Evolutionary conservation across 148 eudicot species (phyloP), one percentile per base, ranked within the genome.

Genomic region (Fagopyrum homotropicum): DNA sequence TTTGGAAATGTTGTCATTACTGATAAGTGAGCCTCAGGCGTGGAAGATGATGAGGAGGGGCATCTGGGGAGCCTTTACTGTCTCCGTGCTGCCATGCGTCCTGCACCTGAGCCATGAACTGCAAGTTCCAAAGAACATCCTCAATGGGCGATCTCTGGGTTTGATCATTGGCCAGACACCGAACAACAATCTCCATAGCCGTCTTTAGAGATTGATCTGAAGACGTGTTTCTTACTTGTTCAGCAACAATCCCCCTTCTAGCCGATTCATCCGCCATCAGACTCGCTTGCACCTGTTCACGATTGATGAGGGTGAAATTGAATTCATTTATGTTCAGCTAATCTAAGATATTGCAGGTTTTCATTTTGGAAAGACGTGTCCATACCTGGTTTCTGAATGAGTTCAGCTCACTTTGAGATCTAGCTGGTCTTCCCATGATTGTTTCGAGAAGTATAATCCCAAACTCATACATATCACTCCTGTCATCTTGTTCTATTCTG

Each of bases 21-120:
- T 57, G 75, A 54, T 70, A 60, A 60, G 75, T 59, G 73, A 69
- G 69, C 79, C 74, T 68, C 10, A 72, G 47, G 49, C 73, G 83
- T 10, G 80, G 81, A 75, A 81, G 78, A 56, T 75, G 87, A 45
- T 82, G 75, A 73, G 85, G 84, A 73, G 85, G 84, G 1, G 88
- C 84, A 72, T 60, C 66, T 0, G 97, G 89, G 68, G 92, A 87
- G 30, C 72, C 76, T 56, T 73, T 83, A 5, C 83, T 88, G 69
- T 86, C 89, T 8, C 84, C 84, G 4, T 77, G 81, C 72, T 84
- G 87, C 89, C 90, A 91, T 14, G 91, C 93, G 69, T 89, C 98
- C 77, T 94, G 97, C 77, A 92, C 96, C 80, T 95, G 98, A 72
- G 93, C 87, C 73, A 97, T 97, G 86, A 95, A 95, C 79, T 90